These are phyloP conservation scores for Chrysanthemum lavandulifolium DNA, from an alignment of 129 eudicot species.

Conservation along the genomic window DNA sequence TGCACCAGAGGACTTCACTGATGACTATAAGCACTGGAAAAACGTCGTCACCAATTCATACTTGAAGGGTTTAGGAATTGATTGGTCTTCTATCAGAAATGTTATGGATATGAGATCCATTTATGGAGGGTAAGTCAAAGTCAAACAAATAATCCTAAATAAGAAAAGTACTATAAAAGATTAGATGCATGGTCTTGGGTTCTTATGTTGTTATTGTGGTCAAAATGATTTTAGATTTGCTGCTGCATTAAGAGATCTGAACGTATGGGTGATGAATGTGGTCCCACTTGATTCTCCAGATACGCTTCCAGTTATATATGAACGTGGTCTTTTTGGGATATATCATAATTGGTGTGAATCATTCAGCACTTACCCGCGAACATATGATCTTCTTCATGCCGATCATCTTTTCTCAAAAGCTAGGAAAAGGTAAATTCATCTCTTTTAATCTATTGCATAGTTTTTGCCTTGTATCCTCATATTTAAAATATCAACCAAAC, in stretches of 20 bases:
- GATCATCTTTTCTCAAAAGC: constrained; percentile 59
- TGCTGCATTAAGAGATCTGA: constrained; percentile 52
- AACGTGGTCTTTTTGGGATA: constrained; percentile 65
- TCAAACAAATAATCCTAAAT: not conserved
- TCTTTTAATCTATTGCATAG: not conserved
- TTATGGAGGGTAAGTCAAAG: constrained; percentile 61
- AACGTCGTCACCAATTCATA: constrained; percentile 46
- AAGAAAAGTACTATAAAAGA: not conserved
- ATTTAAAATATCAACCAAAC: too few species aligned
- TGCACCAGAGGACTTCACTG: constrained; percentile 48
- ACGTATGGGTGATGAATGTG: constrained; percentile 67
- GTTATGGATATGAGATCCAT: constrained; percentile 72
- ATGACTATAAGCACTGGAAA: constrained; percentile 55
- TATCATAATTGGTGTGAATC: constrained; percentile 74
- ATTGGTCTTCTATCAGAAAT: constrained; percentile 57
- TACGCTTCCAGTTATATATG: constrained; percentile 61
- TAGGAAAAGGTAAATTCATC: constrained; percentile 40
- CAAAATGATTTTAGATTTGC: constrained; percentile 43
- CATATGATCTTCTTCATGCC: constrained; percentile 70
- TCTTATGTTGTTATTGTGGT: constrained; percentile 15
- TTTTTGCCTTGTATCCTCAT: too few species aligned
- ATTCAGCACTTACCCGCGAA: constrained; percentile 67
- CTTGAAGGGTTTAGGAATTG: constrained; percentile 53
- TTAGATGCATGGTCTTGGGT: not conserved
- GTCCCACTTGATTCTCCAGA: constrained; percentile 59